Base-by-base conservation (phyloP, 2,329 filamentous ascomycete genomes). In the Ceratocystis variospora region DNA sequence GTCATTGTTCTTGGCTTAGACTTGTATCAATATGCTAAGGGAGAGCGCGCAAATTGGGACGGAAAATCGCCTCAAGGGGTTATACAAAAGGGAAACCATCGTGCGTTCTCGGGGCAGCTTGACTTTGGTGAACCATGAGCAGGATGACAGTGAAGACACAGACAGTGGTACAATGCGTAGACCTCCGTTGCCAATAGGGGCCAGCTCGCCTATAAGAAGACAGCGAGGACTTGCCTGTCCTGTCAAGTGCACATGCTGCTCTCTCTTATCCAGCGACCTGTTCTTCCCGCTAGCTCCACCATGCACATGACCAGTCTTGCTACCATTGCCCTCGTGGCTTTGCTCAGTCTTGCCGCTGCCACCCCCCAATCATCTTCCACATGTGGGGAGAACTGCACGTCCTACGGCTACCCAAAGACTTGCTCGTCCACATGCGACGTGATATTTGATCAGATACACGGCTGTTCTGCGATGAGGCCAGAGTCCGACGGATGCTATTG, bases 361-460 rank as follows among this genome's bases (percentile, higher is more conserved):
- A 37, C 46, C 33, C 59, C 46, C 33, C 59, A 57, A 5, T 28
- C 50, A 31, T 45, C 41, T 19, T 31, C 17, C 31, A 15, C 10
- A 44, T 53, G 10, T 41, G 59, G 41, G n/a, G 31, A 45, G 2
- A 53, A 64, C 28, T 61, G 53, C 41, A 48, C 66, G 10, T 31
- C 37, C 37, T 64, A 67, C 41, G 62, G 62, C 33, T 65, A 68
- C 59, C 66, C 63, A 1, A 12, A 57, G 19, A 55, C 33, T 5
- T 68, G 63, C 63, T 62, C 63, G 37, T 62, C 59, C 31, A 55
- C 22, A 19, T 68, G 66, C 19, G 50, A 57, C 37, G 37, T 41
- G 5, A 65, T 68, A n/a, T 68, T 68, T 44, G 59, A 63, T 8
- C 66, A 68, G 44, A 12, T 57, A 33, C 62, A 62, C 15, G 63